These are phyloP conservation scores for Lachnellula arida DNA, from an alignment of 2,329 filamentous ascomycete species.

Conservation along the genomic window DNA sequence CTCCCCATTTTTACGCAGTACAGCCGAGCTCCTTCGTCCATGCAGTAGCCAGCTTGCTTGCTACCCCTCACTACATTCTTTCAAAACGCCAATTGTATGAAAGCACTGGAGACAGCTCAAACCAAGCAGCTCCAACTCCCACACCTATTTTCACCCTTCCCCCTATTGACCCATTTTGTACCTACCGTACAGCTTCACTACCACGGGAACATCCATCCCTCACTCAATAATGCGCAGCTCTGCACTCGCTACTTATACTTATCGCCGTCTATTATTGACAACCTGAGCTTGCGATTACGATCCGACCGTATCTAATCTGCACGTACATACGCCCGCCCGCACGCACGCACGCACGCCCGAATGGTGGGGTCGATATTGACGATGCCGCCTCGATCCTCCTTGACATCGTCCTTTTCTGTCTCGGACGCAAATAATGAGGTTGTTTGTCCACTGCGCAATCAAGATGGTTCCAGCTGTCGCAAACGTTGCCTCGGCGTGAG, in stretches of 20 bases:
- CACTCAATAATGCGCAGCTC: constrained; percentile 9
- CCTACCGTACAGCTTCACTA: not conserved
- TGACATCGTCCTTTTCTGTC: constrained; percentile 88
- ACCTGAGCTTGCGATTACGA: constrained; percentile 18
- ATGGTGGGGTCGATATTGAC: constrained; percentile 52
- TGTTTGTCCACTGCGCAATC: constrained; percentile 90
- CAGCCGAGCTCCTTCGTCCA: too few relatives aligned
- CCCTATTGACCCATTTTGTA: constrained; percentile 3
- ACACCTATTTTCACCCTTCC: constrained; percentile 1
- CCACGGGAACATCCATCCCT: not conserved
- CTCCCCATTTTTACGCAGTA: too few relatives aligned
- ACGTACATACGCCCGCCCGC: not conserved
- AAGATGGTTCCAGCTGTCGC: constrained; percentile 93
- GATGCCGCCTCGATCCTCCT: constrained; percentile 85
- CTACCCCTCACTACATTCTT: not conserved
- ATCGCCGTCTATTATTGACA: constrained; percentile 20
- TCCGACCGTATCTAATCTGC: constrained; percentile 22
- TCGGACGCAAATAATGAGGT: constrained; percentile 93
- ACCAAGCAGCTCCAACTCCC: constrained; percentile 4
- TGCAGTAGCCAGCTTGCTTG: not conserved
- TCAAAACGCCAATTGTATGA: too few relatives aligned
- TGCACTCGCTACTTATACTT: not conserved
- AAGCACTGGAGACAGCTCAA: constrained; percentile 1
- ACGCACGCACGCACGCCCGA: constrained; percentile 20
- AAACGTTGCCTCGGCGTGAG: constrained; percentile 98